Conservation (phyloP, 495 filamentous ascomycete genomes). For the Penicillium herquei region DNA sequence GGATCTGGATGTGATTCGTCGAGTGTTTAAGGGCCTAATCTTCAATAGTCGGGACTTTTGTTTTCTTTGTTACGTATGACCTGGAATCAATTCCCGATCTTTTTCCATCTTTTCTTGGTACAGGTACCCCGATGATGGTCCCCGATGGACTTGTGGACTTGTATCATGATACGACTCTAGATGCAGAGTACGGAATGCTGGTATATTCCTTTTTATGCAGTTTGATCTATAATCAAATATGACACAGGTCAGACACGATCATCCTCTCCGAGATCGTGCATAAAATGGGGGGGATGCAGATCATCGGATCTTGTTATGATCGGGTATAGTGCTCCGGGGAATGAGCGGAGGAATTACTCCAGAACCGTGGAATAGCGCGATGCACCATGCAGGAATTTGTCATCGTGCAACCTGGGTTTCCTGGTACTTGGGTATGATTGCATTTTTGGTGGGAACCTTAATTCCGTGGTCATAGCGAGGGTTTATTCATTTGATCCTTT, state of each 20-base stretch:
- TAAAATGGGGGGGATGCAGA: conserved; percentile 33
- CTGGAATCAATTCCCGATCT: no score
- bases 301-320: conserved; percentile 24
- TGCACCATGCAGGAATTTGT: conserved; percentile 22
- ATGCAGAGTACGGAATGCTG: no score
- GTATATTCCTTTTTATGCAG: no score
- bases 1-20: conserved; percentile 13
- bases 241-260: background rate
- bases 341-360: conserved; percentile 13
- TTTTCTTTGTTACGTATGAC: no score
- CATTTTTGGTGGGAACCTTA: conserved; percentile 4
- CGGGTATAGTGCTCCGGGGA: conserved; percentile 6
- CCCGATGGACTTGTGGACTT: no score
- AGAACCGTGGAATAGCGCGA: conserved; percentile 8
- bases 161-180: no score
- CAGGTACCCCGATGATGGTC: no score
- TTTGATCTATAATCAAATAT: no score
- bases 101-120: no score
- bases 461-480: background rate
- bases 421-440: conserved; percentile 15
- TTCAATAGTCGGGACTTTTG: no score
- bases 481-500: no score
- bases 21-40: conserved; percentile 18
- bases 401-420: conserved; percentile 17
- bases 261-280: conserved; percentile 28